Evolutionary conservation across 192 early-diverging fungal species (phyloP).

Genomic region (Linnemannia exigua): DNA sequence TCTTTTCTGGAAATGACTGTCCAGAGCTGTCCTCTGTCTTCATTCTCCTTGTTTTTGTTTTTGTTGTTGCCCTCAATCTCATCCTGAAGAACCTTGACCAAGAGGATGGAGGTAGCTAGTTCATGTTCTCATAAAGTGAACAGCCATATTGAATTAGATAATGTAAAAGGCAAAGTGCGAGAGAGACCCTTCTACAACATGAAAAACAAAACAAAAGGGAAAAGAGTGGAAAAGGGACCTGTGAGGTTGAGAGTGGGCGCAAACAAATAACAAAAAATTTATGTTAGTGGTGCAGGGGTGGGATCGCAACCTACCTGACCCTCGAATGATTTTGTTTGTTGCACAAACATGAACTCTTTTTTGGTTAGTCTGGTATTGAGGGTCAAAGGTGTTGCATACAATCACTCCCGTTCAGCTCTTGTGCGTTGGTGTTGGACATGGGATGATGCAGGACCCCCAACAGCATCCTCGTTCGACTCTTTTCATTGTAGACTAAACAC

Average conservation of each 20-base stretch:
- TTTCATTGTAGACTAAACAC: neutral
- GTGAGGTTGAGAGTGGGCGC: neutral
- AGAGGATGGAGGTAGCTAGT: neutral
- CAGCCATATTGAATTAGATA: neutral
- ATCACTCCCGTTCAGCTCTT: too few relatives aligned
- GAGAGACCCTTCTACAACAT: neutral
- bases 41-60: too few relatives aligned
- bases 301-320: neutral
- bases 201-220: neutral
- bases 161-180: neutral
- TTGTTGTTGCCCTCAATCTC: neutral
- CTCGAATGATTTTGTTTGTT: neutral
- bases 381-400: neutral
- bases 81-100: neutral
- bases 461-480: neutral
- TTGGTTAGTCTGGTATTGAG: neutral
- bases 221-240: neutral
- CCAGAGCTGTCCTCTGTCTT: too few relatives aligned
- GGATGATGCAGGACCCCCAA: neutral
- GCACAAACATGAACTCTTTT: neutral
- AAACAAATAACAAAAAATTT: neutral
- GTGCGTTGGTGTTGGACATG: neutral
- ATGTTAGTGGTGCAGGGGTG: neutral
- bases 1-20: neutral
- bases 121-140: slow-evolving; percentile 5